A percentile compares a stretch with the other conserved stretches of the same genome.
Evolutionary conservation across 495 filamentous ascomycete species (phyloP).

Genomic region (Hypoxylon lenormandii): DNA sequence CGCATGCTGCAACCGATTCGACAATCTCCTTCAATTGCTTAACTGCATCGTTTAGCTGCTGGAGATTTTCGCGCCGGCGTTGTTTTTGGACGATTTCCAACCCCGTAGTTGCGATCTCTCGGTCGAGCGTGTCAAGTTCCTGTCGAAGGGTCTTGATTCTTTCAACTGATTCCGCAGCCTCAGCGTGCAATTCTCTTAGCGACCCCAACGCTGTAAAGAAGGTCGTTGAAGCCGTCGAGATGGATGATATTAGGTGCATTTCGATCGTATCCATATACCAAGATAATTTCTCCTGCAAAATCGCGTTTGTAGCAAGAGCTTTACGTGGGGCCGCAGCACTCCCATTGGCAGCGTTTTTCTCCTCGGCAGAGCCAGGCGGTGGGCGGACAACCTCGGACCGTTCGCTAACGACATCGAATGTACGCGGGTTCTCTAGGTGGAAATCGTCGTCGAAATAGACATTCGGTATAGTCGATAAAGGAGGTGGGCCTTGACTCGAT

Average conservation of each 20-base stretch:
- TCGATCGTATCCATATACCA: constrained; percentile 99
- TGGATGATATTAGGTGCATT: constrained; percentile 94
- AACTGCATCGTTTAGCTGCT: constrained; percentile 82
- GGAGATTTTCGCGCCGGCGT: constrained; percentile 83
- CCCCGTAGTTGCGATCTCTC: constrained; percentile 86
- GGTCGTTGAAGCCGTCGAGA: constrained; percentile 91
- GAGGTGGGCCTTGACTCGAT: constrained; percentile 73
- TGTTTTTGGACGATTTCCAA: constrained; percentile 86
- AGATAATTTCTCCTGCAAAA: constrained; percentile 97
- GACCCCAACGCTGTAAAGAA: constrained; percentile 97
- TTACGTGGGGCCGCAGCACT: constrained; percentile 75
- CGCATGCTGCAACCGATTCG: constrained; percentile 78
- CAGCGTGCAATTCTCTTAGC: constrained; percentile 86
- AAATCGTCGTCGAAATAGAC: constrained; percentile 98
- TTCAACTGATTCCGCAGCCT: constrained; percentile 90
- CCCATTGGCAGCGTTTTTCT: constrained; percentile 72
- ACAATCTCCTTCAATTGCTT: constrained; percentile 84
- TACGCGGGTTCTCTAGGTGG: constrained; percentile 93
- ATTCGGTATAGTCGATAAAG: constrained; percentile 87
- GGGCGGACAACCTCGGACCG: constrained; percentile 89
- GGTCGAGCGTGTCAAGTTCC: constrained; percentile 82
- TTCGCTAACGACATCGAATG: constrained; percentile 96
- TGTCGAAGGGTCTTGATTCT: constrained; percentile 83
- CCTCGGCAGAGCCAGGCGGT: constrained; percentile 65
- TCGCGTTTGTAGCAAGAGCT: constrained; percentile 93